Conservation (phyloP, 139 green algal species). For the Chlamydomonas sp. region DNA sequence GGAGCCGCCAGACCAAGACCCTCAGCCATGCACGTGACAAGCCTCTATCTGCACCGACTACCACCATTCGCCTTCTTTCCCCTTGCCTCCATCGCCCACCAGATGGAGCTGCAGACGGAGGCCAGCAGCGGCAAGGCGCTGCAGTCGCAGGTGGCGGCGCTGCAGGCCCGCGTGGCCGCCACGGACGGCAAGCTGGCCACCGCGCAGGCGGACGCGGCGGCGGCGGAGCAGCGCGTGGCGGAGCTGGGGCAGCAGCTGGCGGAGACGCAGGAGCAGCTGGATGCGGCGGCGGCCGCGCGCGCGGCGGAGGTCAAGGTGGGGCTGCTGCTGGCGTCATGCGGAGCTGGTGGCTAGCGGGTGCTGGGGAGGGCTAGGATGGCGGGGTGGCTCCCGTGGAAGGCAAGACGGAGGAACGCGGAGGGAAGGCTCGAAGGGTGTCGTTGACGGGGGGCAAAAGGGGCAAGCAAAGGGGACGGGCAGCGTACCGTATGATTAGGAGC, state of each 20-base stretch:
- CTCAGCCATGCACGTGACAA: too few relatives aligned
- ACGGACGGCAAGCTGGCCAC: not conserved
- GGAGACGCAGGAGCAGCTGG: not conserved
- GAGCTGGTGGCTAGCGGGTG: not conserved
- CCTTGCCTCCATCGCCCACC: not conserved
- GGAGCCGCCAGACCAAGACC: too few relatives aligned
- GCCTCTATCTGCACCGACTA: too few relatives aligned
- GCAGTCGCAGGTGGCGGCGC: constrained; percentile 15
- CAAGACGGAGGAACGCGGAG: not conserved
- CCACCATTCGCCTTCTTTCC: too few relatives aligned
- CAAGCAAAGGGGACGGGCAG: too few relatives aligned
- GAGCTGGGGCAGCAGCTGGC: not conserved
- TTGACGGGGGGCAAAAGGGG: too few relatives aligned
- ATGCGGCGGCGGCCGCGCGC: not conserved
- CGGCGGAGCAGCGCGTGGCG: not conserved
- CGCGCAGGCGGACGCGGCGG: not conserved
- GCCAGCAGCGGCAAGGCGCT: constrained; percentile 9
- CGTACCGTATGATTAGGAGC: too few relatives aligned
- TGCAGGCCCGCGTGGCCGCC: constrained; percentile 4
- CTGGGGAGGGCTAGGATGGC: not conserved
- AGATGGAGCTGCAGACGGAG: constrained; percentile 23
- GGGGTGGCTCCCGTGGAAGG: not conserved
- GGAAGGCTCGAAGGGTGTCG: too few relatives aligned
- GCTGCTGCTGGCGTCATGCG: not conserved
- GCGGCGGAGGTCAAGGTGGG: not conserved